Evolutionary conservation across 2,329 filamentous ascomycete genomes (phyloP), one percentile per base, ranked within the genome.

Genomic region (Alternaria solani): DNA sequence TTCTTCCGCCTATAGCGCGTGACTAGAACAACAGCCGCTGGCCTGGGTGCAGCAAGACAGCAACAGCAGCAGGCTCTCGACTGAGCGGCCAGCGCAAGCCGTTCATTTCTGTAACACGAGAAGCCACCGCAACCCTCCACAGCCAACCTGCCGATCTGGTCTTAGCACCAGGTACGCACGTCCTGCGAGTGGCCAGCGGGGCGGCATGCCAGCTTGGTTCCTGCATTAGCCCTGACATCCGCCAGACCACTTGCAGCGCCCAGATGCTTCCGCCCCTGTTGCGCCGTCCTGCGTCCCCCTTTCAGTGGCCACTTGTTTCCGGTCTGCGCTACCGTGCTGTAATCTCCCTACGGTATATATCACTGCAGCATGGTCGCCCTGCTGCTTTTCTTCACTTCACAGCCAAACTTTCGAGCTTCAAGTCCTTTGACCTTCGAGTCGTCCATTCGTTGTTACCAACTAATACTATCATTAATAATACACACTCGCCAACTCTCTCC

Each of bases 391-490:
- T 62, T 69, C 73, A 75, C 75, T 75, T 73, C 72, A 74, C 73
- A 73, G 70, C 70, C 70, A 73, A 74, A 66, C 68, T 69, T 74
- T 75, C 73, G 60, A 71, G 76, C 74, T 71, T 72, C 69, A 73
- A 76, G 70, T 76, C 71, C 68, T 66, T 73, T 77, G 75, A 76
- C 76, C 72, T 76, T 73, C 74, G 75, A 58, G 76, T 78, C 76
- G 77, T 79, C 77, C 77, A 78, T 69, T 79, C 77, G 74, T 78
- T 78, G 71, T 70, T 70, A 71, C 69, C 74, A 77, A 75, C 75
- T 76, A 76, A 71, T 76, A 78, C 76, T 72, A 68, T 79, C 76
- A 61, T 78, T 78, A 78, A 78, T 75, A 71, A 63, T 68, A 66
- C 65, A 64, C 59, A 55, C 61, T 59, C 66, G 55, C 61, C 46